A percentile compares a stretch with the other conserved stretches of the same genome.
phyloP scores from a whole-genome alignment of 306 rosid species.

The Citrullus amarus region DNA sequence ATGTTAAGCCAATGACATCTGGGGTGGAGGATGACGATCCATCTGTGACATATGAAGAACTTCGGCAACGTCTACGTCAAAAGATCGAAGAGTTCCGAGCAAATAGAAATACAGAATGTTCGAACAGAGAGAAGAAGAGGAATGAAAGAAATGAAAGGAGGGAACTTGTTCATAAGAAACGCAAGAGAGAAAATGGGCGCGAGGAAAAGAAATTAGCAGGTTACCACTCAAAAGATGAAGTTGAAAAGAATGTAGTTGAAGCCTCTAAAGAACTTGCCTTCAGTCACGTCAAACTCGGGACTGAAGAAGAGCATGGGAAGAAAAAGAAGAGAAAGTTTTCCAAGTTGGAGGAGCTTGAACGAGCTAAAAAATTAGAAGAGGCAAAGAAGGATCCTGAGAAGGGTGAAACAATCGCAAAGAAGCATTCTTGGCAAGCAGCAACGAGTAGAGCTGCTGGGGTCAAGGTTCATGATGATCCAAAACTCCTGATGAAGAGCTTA shows the following conservation, averaged over 20 bases:
- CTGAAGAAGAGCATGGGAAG: constrained; percentile 36
- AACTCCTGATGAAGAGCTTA: constrained; percentile 39
- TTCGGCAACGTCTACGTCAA: constrained; percentile 40
- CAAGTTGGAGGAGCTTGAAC: constrained; percentile 54
- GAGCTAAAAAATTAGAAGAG: constrained; percentile 52
- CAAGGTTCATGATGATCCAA: constrained; percentile 78
- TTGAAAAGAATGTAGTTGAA: constrained; percentile 44
- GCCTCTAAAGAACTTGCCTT: constrained; percentile 65
- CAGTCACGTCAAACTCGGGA: constrained; percentile 47
- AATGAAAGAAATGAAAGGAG: constrained; percentile 27
- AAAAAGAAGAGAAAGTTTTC: constrained; percentile 48
- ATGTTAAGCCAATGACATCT: constrained; percentile 18
- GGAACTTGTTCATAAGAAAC: constrained; percentile 28
- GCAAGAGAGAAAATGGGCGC: constrained; percentile 33
- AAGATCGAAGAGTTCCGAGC: constrained; percentile 46
- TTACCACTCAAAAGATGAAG: constrained; percentile 16
- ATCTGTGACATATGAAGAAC: constrained; percentile 60
- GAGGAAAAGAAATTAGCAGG: constrained; percentile 19
- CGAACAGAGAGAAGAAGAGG: constrained; percentile 35
- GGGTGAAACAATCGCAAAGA: constrained; percentile 36
- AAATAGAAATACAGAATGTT: constrained; percentile 27
- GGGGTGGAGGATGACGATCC: constrained; percentile 39
- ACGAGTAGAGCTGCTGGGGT: constrained; percentile 62
- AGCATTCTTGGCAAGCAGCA: constrained; percentile 67
- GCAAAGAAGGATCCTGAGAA: constrained; percentile 67